These are phyloP conservation scores for Melastoma candidum DNA, from an alignment of 441 rosid species.

Conservation along the genomic window DNA sequence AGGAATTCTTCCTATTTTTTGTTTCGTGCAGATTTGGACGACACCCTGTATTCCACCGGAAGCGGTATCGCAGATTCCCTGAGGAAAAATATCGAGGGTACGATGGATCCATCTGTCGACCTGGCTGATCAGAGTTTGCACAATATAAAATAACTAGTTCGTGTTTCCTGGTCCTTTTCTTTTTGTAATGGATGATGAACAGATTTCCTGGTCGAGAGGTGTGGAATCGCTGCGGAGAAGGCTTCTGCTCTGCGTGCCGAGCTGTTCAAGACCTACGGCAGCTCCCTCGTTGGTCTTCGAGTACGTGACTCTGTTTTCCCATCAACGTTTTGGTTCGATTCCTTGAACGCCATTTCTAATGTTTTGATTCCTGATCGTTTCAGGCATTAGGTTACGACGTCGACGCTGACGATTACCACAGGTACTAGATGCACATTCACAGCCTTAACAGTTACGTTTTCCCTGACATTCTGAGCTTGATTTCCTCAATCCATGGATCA, in stretches of 20 bases:
- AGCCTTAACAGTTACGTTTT: neutral
- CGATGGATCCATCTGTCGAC: neutral
- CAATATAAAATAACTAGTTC: too few species aligned
- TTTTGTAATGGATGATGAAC: neutral
- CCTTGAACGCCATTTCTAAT: neutral
- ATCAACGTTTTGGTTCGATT: neutral
- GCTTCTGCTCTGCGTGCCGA: conserved; percentile 12
- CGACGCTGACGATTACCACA: conserved; percentile 19
- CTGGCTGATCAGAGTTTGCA: too few species aligned
- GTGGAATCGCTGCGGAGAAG: conserved; percentile 7
- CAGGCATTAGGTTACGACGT: conserved; percentile 19
- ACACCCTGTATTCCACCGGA: conserved; percentile 16
- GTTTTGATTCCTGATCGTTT: neutral
- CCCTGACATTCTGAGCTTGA: neutral
- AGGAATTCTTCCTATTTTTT: neutral
- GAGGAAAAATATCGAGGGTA: conserved; percentile 17
- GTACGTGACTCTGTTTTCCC: neutral
- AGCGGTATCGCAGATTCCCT: conserved; percentile 13
- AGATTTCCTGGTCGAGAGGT: conserved; percentile 15
- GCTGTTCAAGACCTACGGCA: conserved; percentile 17
- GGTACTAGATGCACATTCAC: neutral
- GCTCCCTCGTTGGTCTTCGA: conserved; percentile 20
- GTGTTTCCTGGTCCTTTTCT: neutral
- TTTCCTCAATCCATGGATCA: neutral
- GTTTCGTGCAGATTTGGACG: conserved; percentile 14